Evolutionary conservation across 345 rosid species (phyloP).

Genomic region (Bruguiera parviflora): DNA sequence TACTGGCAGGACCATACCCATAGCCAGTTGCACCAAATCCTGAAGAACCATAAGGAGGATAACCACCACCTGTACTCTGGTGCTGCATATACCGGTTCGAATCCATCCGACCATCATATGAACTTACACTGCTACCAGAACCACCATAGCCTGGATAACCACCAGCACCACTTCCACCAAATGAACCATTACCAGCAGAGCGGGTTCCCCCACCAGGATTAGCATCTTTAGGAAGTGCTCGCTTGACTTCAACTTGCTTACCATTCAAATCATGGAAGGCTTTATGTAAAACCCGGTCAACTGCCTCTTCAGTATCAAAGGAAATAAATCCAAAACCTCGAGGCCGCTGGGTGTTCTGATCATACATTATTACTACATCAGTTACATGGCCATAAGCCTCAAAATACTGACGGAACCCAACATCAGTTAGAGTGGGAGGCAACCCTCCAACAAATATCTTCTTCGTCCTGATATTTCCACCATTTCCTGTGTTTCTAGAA

Average conservation of each 20-base stretch:
- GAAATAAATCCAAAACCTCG: slow-evolving; percentile 98
- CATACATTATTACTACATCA: slow-evolving; percentile 95
- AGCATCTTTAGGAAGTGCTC: slow-evolving; percentile 96
- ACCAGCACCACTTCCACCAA: slow-evolving; percentile 29
- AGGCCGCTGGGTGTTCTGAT: slow-evolving; percentile 88
- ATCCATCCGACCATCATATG: slow-evolving; percentile 82
- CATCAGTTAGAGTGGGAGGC: slow-evolving; percentile 80
- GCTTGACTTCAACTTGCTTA: slow-evolving; percentile 95
- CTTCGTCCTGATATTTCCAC: slow-evolving; percentile 71
- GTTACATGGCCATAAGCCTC: slow-evolving; percentile 82
- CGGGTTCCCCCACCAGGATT: slow-evolving; percentile 73
- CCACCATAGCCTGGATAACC: slow-evolving; percentile 63
- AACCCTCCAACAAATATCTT: slow-evolving; percentile 97
- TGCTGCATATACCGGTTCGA: slow-evolving; percentile 77
- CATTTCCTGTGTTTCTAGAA: slow-evolving; percentile 56
- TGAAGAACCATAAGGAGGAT: slow-evolving; percentile 83
- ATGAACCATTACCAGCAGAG: slow-evolving; percentile 43
- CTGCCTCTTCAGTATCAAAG: slow-evolving; percentile 85
- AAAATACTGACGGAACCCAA: slow-evolving; percentile 79
- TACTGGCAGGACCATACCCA: slow-evolving; percentile 79
- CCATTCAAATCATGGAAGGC: slow-evolving; percentile 86
- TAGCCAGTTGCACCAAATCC: slow-evolving; percentile 69
- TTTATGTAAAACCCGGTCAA: slow-evolving; percentile 84
- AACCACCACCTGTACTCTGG: slow-evolving; percentile 60
- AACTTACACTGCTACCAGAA: slow-evolving; percentile 57